Percentiles rank a stretch among this genome's conserved stretches.
Evolutionary conservation across 2,329 filamentous ascomycete genomes (phyloP).

Genomic region (Apiospora sp.): DNA sequence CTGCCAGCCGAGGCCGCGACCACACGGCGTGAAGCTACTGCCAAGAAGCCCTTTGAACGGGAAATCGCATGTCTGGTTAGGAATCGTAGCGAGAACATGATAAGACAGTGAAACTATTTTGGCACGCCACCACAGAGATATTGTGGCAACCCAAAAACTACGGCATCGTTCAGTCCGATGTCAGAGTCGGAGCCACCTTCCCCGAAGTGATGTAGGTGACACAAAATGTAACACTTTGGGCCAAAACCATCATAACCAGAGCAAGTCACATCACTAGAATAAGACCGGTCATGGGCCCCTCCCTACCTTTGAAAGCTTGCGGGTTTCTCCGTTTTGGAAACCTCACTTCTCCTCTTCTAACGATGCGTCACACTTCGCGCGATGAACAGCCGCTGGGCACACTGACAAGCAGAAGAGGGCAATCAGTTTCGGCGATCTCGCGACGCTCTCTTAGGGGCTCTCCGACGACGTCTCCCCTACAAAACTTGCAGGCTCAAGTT

Average conservation of each 20-base stretch:
- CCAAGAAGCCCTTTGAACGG: not conserved
- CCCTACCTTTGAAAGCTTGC: not conserved
- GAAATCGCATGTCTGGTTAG: not conserved
- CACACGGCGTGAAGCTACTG: not conserved
- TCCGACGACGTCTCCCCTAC: not conserved
- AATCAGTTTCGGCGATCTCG: not conserved
- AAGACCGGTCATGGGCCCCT: not conserved
- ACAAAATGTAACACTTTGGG: not conserved
- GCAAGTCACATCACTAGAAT: not conserved
- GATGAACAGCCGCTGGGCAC: not conserved
- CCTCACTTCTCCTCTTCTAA: not conserved
- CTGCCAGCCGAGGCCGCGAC: not conserved
- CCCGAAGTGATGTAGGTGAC: not conserved
- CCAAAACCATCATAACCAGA: not conserved
- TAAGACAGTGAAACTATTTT: not conserved
- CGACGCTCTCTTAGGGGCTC: not conserved
- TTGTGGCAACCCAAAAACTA: not conserved
- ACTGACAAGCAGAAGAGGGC: not conserved
- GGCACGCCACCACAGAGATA: no score
- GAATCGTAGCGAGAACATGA: not conserved
- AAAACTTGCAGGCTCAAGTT: constrained; percentile 2
- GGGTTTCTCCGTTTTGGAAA: not conserved
- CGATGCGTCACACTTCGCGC: not conserved
- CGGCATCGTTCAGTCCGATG: not conserved
- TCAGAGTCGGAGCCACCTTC: not conserved